Evolutionary conservation across 768 basidiomycete genomes (phyloP).

Genomic region (Hygrocybe coccinea): DNA sequence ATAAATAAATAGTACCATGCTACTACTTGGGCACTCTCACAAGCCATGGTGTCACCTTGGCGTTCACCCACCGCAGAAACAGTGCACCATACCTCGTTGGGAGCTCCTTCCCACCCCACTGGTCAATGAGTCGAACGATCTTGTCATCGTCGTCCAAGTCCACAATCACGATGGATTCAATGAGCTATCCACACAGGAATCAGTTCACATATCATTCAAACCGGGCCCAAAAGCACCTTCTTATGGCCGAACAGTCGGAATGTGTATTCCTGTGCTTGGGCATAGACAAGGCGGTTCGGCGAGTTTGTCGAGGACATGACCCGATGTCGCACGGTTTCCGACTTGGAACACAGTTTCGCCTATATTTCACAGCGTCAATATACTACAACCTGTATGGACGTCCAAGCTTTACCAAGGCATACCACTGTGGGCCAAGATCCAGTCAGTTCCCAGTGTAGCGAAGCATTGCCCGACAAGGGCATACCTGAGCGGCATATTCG

Average conservation of each 20-base stretch:
- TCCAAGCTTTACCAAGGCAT: slow-evolving; percentile 40
- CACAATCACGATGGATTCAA: slow-evolving; percentile 57
- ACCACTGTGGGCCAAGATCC: slow-evolving; percentile 37
- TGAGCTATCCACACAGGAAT: slow-evolving; percentile 33
- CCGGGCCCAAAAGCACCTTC: slow-evolving; percentile 36
- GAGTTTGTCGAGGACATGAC: slow-evolving; percentile 54
- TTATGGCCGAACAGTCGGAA: slow-evolving; percentile 46
- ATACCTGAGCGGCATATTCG: slow-evolving; percentile 54
- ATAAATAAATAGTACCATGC: background rate
- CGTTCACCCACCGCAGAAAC: slow-evolving; percentile 47
- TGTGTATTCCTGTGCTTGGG: slow-evolving; percentile 59
- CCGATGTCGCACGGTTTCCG: slow-evolving; percentile 46
- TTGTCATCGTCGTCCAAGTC: slow-evolving; percentile 63
- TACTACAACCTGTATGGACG: background rate
- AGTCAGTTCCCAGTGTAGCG: background rate
- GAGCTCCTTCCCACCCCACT: slow-evolving; percentile 54
- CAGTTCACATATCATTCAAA: background rate
- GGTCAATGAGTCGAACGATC: slow-evolving; percentile 54
- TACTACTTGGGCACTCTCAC: slow-evolving; percentile 42
- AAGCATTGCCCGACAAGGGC: slow-evolving; percentile 3
- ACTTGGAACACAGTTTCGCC: slow-evolving; percentile 52
- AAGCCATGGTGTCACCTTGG: slow-evolving; percentile 50
- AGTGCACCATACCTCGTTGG: slow-evolving; percentile 46
- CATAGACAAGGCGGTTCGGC: slow-evolving; percentile 58
- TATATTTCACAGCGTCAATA: slow-evolving; percentile 21